Evolutionary conservation across 2,329 filamentous ascomycete genomes (phyloP).

Genomic region (Penicillium decumbens): DNA sequence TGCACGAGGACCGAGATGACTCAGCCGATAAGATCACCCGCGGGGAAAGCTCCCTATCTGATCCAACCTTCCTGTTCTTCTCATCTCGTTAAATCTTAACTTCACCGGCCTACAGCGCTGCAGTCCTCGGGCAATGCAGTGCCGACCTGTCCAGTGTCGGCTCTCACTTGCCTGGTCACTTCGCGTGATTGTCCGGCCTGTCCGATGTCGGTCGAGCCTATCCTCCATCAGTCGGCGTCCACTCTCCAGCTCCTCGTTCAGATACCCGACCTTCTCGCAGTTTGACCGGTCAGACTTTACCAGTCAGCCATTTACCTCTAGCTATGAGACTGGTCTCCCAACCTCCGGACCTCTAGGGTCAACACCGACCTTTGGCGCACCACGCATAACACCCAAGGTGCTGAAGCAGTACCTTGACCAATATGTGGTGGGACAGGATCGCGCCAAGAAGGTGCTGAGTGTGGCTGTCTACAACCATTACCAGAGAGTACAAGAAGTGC

Average conservation of each 20-base stretch:
- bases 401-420: constrained; percentile 90
- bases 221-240: constrained; percentile 14
- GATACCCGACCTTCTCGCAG: constrained; percentile 44
- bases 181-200: constrained; percentile 18
- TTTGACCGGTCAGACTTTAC: constrained; percentile 61
- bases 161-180: constrained; percentile 19
- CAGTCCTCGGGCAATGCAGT: constrained; percentile 27
- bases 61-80: constrained; percentile 7
- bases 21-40: constrained; percentile 26
- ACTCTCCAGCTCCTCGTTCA: constrained; percentile 30
- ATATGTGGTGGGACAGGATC: constrained; percentile 93
- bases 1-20: constrained; percentile 7
- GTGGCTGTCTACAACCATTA: constrained; percentile 97
- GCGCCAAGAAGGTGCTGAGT: constrained; percentile 85
- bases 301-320: constrained; percentile 57
- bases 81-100: neutral
- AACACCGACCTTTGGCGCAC: constrained; percentile 54
- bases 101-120: neutral
- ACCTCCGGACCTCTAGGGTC: constrained; percentile 61
- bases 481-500: constrained; percentile 71
- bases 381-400: constrained; percentile 56
- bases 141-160: constrained; percentile 29
- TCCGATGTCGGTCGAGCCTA: constrained; percentile 22
- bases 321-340: constrained; percentile 59
- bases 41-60: constrained; percentile 27